Percentiles rank a stretch among this genome's conserved stretches.
phyloP scores from a whole-genome alignment of 176 grass and related monocot species.

The Musa troglodytarum region DNA sequence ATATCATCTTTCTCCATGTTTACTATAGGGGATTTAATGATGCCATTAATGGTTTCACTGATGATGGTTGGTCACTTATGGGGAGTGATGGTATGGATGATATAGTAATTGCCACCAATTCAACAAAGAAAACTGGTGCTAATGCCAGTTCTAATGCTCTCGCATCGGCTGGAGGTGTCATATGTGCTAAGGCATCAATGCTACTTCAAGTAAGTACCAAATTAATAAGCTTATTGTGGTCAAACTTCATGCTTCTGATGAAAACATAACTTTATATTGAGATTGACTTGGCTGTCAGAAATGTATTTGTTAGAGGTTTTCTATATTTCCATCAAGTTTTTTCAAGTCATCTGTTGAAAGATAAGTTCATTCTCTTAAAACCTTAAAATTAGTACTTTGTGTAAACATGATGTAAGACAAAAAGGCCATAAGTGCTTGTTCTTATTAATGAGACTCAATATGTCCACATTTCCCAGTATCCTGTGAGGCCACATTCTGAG shows the following conservation, averaged over 20 bases:
- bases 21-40: constrained; percentile 83
- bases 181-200: constrained; percentile 98
- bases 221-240: constrained; percentile 4
- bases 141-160: constrained; percentile 43
- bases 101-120: constrained; percentile 68
- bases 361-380: no score
- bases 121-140: constrained; percentile 54
- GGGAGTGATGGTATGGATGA: constrained; percentile 79
- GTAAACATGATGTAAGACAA: no score
- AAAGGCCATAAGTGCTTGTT: neutral
- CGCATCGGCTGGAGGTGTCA: constrained; percentile 57
- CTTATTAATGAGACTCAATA: neutral
- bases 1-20: constrained; percentile 6
- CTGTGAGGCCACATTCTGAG: neutral
- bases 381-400: no score
- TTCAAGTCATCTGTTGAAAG: no score
- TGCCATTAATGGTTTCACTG: constrained; percentile 90
- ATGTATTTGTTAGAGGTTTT: no score
- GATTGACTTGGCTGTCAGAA: no score
- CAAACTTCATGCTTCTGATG: neutral
- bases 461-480: neutral
- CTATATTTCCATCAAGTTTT: no score
- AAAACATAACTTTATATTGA: no score
- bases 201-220: constrained; percentile 59
- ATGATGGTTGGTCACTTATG: constrained; percentile 94